Base-by-base conservation (phyloP, 169 alveolate species). In the Plasmodium fragile region DNA sequence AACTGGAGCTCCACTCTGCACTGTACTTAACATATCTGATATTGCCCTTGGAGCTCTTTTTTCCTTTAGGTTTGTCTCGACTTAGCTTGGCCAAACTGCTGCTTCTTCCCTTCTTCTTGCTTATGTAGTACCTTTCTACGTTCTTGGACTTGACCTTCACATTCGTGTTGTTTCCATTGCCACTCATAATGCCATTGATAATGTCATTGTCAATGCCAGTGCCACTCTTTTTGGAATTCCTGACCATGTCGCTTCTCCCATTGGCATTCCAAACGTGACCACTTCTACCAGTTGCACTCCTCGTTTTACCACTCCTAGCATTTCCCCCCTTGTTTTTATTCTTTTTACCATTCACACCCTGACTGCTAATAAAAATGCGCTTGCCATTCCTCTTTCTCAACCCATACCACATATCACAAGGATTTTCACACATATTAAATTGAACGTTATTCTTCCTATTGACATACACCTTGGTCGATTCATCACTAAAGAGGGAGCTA, bases 381-480 rank as follows among this genome's bases (percentile, higher is more conserved):
- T 93, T 92, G 2, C 97, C 97, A 75, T 95, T 96, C 34, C 95
- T 82, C 92, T 81, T 94, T 85, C 95, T 96, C 55, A 96, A 82
- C 25, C 97, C 97, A 81, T 94, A 95, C 97, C 97, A 96, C 91
- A 96, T 95, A 78, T 96, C 97, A 59, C 96, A 93, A 1, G 97
- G 97, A 59, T 96, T 96, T 82, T 96, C 97, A 87, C 97, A 96
- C 95, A 96, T 77, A 81, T 96, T 96, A 73, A 85, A 73, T n/a
- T 77, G 39, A 49, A 85, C 84, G 41, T 77, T 53, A 25, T 52
- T 73, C 79, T 85, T 85, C 41, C 79, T 85, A 28, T 85, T 85
- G 11, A 85, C 71, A n/a, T 73, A 85, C 6, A 75, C 93, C 79
- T 77, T 85, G 4, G 93, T 85, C 3, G 93, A 85, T 53, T 85